phyloP scores from a whole-genome alignment of 805 yeast genomes.

The Candida sakaeoensis region DNA sequence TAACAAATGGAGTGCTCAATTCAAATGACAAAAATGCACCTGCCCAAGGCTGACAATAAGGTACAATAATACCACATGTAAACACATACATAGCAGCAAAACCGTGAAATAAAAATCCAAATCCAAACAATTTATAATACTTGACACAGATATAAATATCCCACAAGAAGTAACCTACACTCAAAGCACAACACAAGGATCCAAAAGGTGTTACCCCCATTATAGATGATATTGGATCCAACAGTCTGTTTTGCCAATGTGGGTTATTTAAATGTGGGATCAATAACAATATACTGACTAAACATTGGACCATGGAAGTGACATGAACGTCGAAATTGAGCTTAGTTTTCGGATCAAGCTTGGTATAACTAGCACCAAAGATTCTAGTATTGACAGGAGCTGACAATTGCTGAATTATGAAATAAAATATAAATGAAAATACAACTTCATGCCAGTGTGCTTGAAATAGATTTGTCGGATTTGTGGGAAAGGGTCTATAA shows the following conservation, averaged over 20 bases:
- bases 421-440: constrained; percentile 58
- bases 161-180: constrained; percentile 90
- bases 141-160: constrained; percentile 68
- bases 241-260: constrained; percentile 30
- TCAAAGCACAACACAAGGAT: constrained; percentile 67
- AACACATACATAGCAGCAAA: constrained; percentile 77
- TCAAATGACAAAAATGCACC: constrained; percentile 85
- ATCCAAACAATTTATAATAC: constrained; percentile 68
- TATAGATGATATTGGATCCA: constrained; percentile 43
- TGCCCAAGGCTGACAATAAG: constrained; percentile 76
- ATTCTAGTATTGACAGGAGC: constrained; percentile 46
- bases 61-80: constrained; percentile 50
- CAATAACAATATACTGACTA: constrained; percentile 56
- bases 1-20: constrained; percentile 90
- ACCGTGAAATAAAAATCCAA: constrained; percentile 81
- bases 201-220: constrained; percentile 73
- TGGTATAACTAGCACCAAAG: constrained; percentile 54
- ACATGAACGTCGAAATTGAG: constrained; percentile 86
- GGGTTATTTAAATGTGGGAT: constrained; percentile 65
- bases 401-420: constrained; percentile 47
- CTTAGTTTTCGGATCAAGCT: constrained; percentile 42
- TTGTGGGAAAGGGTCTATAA: constrained; percentile 44
- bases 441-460: constrained; percentile 78
- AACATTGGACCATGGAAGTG: constrained; percentile 81
- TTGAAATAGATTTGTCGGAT: constrained; percentile 38